Evolutionary conservation across 179 eudicot species (phyloP), one percentile per base, ranked within the genome.

Genomic region (Sideroxylon spinosum): DNA sequence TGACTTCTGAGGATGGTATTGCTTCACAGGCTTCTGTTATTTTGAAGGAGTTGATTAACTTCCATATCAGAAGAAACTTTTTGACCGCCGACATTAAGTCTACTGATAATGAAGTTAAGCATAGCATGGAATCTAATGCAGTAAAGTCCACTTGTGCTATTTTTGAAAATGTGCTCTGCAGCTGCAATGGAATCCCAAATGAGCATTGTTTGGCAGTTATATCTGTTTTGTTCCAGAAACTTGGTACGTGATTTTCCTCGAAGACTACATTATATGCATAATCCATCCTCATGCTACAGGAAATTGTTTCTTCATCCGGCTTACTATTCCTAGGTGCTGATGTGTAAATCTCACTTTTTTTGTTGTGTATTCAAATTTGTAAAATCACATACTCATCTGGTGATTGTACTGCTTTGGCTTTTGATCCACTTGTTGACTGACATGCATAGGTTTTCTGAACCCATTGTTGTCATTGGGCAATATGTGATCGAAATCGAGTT

Each of bases 141-240:
- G 74, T 91, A 72, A 73, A 86, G 66, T 85, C 93, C 71, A 76
- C 83, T 55, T 93, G 97, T 77, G 81, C 87, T 44, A 81, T 79
- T 52, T 83, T 91, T 77, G 80, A 84, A 78, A 84, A 82, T 65
- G 60, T 86, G 84, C 86, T 93, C 49, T 82, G 78, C 63, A 71
- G 83, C 60, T 78, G 71, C 75, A 76, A 56, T 73, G 86, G 80
- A 75, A 78, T 87, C 80, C 91, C 93, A 70, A 89, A 84, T 80
- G 89, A 85, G 85, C 89, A 91, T 82, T 78, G 76, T 23, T 82
- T 91, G 64, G 84, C 85, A 7, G 93, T 88, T 61, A 68, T 93
- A 65, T 90, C 97, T 61, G 84, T 80, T 83, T 79, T 93, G 77
- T 93, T 93, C 81, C 85, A 85, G 22, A 86, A 93, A 83, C 92